Base-by-base conservation (phyloP, 2,329 filamentous ascomycete genomes). In the Ophioceras dolichostomum region DNA sequence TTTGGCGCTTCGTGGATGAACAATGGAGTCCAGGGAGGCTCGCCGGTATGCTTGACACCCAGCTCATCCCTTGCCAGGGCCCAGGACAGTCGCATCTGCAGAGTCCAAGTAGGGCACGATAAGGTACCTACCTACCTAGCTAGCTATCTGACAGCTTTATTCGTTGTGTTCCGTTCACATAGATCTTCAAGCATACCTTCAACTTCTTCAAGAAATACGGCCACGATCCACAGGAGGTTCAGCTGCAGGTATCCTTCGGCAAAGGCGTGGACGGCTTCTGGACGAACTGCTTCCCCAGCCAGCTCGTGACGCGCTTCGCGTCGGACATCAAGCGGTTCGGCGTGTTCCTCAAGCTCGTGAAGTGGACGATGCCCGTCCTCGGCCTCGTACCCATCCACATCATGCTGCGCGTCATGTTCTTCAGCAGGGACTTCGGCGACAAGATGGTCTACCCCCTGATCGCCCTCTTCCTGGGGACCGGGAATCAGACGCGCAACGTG, bases 401-500 rank as follows among this genome's bases (percentile, higher is more conserved):
- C 24, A 67, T 85, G 52, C 64, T 85, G 46, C 72, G 71, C 39
- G 54, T 84, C 36, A 84, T 83, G 55, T 60, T 73, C 39, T 85
- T 86, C 56, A 77, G 66, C 39, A 65, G 71, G 9, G 78, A 82
- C 39, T 87, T 86, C 50, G 71, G 70, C 13, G 77, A 85, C 48
- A 76, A 74, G 26, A 77, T 86, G 56, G 75, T 80, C 0, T 65
- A 82, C 40, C 81, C 81, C 1, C 71, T 86, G 52, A 71, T 84
- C 22, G 81, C 81, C 0, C 60, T 86, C 1, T 85, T 87, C 50
- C 61, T 86, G 0, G 81, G 81, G 1, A 85, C 81, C 0, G 79
- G 81, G 2, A 86, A 86, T 45, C 77, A 83, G 47, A 81, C 80
- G 0, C 73, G 79, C 0, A 75, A 83, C 43, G 79, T 86, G 0